These are phyloP conservation scores for Senecio squalidus DNA, from an alignment of 140 eudicot genomes.

Conservation along the genomic window DNA sequence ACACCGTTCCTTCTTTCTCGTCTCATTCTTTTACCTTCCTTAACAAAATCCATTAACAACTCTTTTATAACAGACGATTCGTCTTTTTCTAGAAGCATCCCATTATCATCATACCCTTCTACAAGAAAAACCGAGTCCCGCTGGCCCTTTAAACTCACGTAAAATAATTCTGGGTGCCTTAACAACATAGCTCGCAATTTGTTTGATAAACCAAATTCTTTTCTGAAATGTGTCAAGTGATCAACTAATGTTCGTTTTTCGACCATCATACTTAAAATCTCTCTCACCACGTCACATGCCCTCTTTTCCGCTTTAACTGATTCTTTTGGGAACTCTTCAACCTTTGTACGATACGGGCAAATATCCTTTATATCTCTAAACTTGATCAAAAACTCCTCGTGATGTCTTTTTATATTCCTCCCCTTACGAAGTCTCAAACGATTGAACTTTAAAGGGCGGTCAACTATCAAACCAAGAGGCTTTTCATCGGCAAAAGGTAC, in stretches of 20 bases:
- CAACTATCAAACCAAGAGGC: slow-evolving; percentile 61
- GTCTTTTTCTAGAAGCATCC: slow-evolving; percentile 53
- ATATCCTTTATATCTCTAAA: slow-evolving; percentile 57
- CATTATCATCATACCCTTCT: slow-evolving; percentile 65
- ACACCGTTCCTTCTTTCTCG: slow-evolving; percentile 34
- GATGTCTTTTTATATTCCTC: slow-evolving; percentile 53
- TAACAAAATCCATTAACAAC: slow-evolving; percentile 49
- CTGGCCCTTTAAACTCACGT: slow-evolving; percentile 75
- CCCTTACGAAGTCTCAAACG: slow-evolving; percentile 78
- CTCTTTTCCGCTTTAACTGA: slow-evolving; percentile 70
- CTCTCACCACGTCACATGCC: slow-evolving; percentile 90
- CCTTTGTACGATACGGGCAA: slow-evolving; percentile 63
- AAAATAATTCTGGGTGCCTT: slow-evolving; percentile 87
- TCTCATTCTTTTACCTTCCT: slow-evolving; percentile 60
- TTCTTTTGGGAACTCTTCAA: slow-evolving; percentile 45
- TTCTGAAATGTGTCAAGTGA: slow-evolving; percentile 83
- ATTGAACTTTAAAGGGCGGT: slow-evolving; percentile 83
- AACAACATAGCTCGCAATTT: slow-evolving; percentile 69
- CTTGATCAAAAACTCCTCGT: slow-evolving; percentile 52
- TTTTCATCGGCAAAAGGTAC: slow-evolving; percentile 39
- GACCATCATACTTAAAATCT: slow-evolving; percentile 72
- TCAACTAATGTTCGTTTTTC: slow-evolving; percentile 84
- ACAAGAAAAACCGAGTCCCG: slow-evolving; percentile 87
- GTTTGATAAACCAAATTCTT: slow-evolving; percentile 83
- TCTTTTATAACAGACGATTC: slow-evolving; percentile 37